Conservation (phyloP, 306 rosid genomes). For the Quercus agrifolia region DNA sequence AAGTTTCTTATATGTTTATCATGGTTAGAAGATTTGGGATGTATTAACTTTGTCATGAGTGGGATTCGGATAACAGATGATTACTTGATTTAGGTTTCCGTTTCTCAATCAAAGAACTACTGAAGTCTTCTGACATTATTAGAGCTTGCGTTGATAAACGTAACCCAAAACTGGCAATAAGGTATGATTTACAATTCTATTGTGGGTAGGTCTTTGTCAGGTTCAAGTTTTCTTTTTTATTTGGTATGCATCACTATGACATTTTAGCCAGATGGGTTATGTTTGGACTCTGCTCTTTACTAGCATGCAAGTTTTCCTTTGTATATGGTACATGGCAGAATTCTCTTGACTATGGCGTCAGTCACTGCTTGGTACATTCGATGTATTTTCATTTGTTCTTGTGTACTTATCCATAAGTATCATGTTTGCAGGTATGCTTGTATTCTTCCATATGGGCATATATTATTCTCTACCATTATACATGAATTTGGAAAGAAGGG, state of each 20-base stretch:
- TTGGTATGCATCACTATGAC: conserved; percentile 2
- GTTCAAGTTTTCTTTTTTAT: conserved; percentile 8
- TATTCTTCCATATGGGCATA: conserved; percentile 67
- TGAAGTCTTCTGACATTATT: conserved; percentile 65
- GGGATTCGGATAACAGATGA: conserved; percentile 25
- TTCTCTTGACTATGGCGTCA: neutral
- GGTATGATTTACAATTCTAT: conserved; percentile 51
- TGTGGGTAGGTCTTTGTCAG: neutral
- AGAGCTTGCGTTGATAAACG: conserved; percentile 55
- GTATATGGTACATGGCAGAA: neutral
- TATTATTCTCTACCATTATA: conserved; percentile 61
- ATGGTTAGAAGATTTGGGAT: neutral
- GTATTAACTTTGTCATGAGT: conserved; percentile 5
- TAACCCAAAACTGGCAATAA: conserved; percentile 69
- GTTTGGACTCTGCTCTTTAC: neutral
- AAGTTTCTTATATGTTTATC: neutral
- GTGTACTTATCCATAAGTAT: conserved; percentile 12
- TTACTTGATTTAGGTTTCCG: conserved; percentile 65
- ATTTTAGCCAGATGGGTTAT: neutral
- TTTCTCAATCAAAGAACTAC: conserved; percentile 56
- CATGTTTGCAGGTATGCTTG: conserved; percentile 73
- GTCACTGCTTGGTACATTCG: neutral
- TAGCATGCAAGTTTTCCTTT: neutral
- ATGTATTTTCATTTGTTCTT: neutral
- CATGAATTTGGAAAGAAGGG: conserved; percentile 73